phyloP scores from a whole-genome alignment of 2,329 filamentous ascomycete species.

The Calonectria pseudoreteaudii region DNA sequence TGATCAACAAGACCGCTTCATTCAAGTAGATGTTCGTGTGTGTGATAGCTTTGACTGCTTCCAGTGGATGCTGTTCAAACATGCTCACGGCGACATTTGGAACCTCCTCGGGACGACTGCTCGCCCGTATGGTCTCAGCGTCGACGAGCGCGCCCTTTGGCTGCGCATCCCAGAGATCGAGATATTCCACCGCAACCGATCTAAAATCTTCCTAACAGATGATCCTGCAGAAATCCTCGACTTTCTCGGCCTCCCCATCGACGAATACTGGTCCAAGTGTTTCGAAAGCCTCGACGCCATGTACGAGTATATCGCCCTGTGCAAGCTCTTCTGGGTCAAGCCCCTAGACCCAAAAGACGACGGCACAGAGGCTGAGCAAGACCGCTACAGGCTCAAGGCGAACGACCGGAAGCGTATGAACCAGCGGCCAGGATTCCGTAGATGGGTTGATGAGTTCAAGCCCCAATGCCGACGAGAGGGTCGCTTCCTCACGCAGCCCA shows the following conservation, averaged over 20 bases:
- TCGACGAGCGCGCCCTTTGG: slow-evolving; percentile 72
- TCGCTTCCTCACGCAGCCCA: slow-evolving; percentile 44
- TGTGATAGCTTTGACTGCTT: slow-evolving; percentile 56
- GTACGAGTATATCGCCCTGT: slow-evolving; percentile 70
- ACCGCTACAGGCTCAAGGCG: slow-evolving; percentile 55
- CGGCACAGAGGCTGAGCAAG: slow-evolving; percentile 32
- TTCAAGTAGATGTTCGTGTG: slow-evolving; percentile 78
- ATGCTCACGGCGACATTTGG: slow-evolving; percentile 79
- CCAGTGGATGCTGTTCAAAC: slow-evolving; percentile 75
- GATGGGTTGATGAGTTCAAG: slow-evolving; percentile 74
- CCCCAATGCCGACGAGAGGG: slow-evolving; percentile 59
- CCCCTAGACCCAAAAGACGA: slow-evolving; percentile 46
- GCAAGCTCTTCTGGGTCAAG: slow-evolving; percentile 67
- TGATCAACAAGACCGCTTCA: slow-evolving; percentile 47
- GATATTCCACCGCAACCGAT: slow-evolving; percentile 62
- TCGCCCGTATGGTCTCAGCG: slow-evolving; percentile 73
- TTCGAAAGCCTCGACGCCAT: slow-evolving; percentile 68
- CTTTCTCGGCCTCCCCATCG: slow-evolving; percentile 71
- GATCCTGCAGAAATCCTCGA: slow-evolving; percentile 66
- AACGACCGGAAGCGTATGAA: slow-evolving; percentile 69
- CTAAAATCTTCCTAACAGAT: slow-evolving; percentile 70
- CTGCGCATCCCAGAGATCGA: slow-evolving; percentile 79
- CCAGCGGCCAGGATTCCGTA: slow-evolving; percentile 66
- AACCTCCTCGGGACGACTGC: slow-evolving; percentile 73
- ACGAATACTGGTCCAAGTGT: slow-evolving; percentile 60